A percentile compares a stretch with the other conserved stretches of the same genome.
Conservation (phyloP, 1,284 basidiomycete genomes). For the Amylostereum chailletii region DNA sequence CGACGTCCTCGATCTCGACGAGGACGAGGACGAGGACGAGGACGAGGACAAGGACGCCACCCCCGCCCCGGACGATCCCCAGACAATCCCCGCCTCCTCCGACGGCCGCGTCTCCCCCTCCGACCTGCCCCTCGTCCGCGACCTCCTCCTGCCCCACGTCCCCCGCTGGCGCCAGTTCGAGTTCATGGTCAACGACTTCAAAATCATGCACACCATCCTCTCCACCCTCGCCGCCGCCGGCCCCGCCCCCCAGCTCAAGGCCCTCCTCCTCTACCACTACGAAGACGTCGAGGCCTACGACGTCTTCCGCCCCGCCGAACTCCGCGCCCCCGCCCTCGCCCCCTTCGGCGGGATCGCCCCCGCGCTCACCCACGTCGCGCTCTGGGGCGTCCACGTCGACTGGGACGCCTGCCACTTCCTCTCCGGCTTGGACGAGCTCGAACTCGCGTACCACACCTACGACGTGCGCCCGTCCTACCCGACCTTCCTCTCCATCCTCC, state of each 20-base stretch:
- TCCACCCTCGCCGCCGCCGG: conserved; percentile 29
- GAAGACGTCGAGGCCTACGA: conserved; percentile 29
- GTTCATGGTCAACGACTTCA: conserved; percentile 33
- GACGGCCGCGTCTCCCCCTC: conserved; percentile 6
- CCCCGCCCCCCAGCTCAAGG: conserved; percentile 41
- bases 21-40: conserved; percentile 14
- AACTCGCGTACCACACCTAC: conserved; percentile 46
- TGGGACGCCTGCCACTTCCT: conserved; percentile 42
- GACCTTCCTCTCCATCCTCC: conserved; percentile 39
- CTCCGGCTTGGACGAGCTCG: conserved; percentile 34
- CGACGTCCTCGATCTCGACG: conserved; percentile 21
- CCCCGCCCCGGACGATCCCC: not conserved
- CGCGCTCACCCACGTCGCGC: conserved; percentile 30
- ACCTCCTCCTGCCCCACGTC: conserved; percentile 43
- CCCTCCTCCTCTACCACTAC: conserved; percentile 41
- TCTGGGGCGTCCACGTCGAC: conserved; percentile 60
- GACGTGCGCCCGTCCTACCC: conserved; percentile 48
- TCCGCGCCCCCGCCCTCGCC: conserved; percentile 25
- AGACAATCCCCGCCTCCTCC: conserved; percentile 1
- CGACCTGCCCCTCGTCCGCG: conserved; percentile 31
- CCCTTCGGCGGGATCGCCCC: conserved; percentile 52
- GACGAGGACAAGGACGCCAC: conserved; percentile 16
- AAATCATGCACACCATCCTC: conserved; percentile 37
- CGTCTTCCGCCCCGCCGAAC: conserved; percentile 25
- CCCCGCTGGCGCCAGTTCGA: conserved; percentile 42